Conservation (phyloP, 768 basidiomycete species). For the Serendipita vermifera region DNA sequence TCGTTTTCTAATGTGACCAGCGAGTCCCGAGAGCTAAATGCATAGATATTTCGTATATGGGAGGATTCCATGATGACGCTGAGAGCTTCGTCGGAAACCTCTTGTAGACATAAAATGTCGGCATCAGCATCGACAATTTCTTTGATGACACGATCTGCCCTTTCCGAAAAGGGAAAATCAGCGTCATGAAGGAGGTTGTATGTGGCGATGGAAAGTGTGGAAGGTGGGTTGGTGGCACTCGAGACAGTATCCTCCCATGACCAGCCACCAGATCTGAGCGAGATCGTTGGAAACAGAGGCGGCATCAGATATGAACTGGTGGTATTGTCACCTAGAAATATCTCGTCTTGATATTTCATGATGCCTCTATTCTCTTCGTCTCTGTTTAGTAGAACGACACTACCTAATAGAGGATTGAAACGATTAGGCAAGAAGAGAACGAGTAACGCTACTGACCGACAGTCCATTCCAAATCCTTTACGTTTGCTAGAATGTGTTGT, state of each 20-base stretch:
- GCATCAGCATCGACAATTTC: conserved; percentile 13
- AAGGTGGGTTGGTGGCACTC: neutral
- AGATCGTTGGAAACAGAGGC: conserved; percentile 8
- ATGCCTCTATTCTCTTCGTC: conserved; percentile 17
- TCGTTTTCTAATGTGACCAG: conserved; percentile 14
- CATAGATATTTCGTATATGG: conserved; percentile 7
- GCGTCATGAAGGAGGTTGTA: conserved; percentile 19
- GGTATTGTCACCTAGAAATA: conserved; percentile 1
- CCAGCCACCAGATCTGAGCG: neutral
- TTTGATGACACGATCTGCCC: conserved; percentile 11
- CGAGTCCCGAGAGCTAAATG: conserved; percentile 14
- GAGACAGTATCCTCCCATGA: conserved; percentile 11
- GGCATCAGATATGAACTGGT: neutral
- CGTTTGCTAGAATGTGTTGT: conserved; percentile 9
- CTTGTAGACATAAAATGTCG: conserved; percentile 18
- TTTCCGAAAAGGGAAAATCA: conserved; percentile 9
- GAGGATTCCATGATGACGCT: conserved; percentile 2
- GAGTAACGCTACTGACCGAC: neutral
- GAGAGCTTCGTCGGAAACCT: conserved; percentile 17
- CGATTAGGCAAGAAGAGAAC: neutral
- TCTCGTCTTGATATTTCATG: conserved; percentile 17
- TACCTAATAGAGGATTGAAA: neutral
- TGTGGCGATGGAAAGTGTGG: conserved; percentile 14
- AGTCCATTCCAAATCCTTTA: conserved; percentile 14
- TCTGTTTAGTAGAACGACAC: conserved; percentile 16